Evolutionary conservation across 352 stramenopile genomes (phyloP), one percentile per base, ranked within the genome.

Genomic region (Phytophthora multivora): DNA sequence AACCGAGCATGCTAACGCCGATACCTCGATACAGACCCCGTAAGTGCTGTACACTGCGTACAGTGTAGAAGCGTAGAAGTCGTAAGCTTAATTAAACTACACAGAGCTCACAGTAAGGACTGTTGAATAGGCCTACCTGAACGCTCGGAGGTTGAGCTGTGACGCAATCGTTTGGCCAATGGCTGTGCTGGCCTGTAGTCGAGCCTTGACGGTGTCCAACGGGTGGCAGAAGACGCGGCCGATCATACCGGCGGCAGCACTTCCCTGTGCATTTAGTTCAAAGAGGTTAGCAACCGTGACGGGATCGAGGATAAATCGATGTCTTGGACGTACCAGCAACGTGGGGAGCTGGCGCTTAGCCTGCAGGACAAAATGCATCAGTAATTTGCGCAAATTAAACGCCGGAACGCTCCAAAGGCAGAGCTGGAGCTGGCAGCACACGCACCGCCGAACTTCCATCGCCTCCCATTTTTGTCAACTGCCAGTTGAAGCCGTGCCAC

Each of bases 21-120:
- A 99, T 90, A 3, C 97, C 97, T 48, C 93, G 83, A 71, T 99
- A 99, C 4, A 99, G 74, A 2, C 94, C 90, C 6, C 83, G 80
- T 23, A 93, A 33, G n/a, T 89, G 79, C 35, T 71, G 48, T 19
- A 81, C 2, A 40, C 75, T 85, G 21, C 8, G n/a, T n/a, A n/a
- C n/a, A n/a, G n/a, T n/a, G n/a, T n/a, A n/a, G n/a, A n/a, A n/a
- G n/a, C n/a, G 45, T 23, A 26, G 5, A 28, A 39, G 8, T 15
- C 3, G 26, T 47, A 21, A 52, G 18, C 42, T 2, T 28, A 25
- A 19, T n/a, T n/a, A n/a, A n/a, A n/a, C n/a, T n/a, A n/a, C 26
- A 13, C n/a, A 36, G 5, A 13, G 1, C 25, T 9, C 23, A 12
- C 21, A 16, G 52, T 38, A 15, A 36, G 16, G 1, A 31, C 21